A percentile compares a stretch with the other conserved stretches of the same genome.
Evolutionary conservation across 2,329 filamentous ascomycete species (phyloP).

Genomic region (Waltergamsia citrina): DNA sequence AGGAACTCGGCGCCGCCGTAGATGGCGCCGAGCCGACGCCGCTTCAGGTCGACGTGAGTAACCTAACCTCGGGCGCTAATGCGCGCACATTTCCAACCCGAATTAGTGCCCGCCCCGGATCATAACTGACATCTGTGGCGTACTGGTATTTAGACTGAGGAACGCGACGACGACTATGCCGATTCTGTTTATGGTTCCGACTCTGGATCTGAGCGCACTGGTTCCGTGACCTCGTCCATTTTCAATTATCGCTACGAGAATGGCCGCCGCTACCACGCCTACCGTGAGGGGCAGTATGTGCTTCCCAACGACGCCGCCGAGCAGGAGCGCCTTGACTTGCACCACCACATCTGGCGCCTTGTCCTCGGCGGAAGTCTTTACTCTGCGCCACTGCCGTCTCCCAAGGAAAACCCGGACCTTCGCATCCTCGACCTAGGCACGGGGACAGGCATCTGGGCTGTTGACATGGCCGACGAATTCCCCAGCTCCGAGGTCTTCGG

Average conservation of each 20-base stretch:
- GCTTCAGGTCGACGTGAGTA: constrained; percentile 1
- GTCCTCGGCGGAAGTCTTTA: constrained; percentile 23
- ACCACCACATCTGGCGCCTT: constrained; percentile 22
- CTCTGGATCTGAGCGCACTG: neutral
- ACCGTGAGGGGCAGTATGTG: constrained; percentile 20
- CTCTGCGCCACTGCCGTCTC: constrained; percentile 19
- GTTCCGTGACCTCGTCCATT: constrained; percentile 18
- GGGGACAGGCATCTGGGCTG: constrained; percentile 25
- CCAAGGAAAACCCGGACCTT: constrained; percentile 16
- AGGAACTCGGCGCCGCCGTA: neutral
- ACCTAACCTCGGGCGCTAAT: neutral
- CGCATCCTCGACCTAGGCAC: constrained; percentile 34
- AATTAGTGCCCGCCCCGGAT: too few species aligned
- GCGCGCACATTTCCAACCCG: too few species aligned
- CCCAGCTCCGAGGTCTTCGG: constrained; percentile 23
- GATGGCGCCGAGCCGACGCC: constrained; percentile 1
- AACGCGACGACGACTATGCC: neutral
- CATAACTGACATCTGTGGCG: too few species aligned
- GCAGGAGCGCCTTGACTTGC: constrained; percentile 27
- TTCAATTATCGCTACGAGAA: constrained; percentile 25
- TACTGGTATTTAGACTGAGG: too few species aligned
- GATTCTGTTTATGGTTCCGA: constrained; percentile 1
- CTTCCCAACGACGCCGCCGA: constrained; percentile 25
- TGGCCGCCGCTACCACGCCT: constrained; percentile 26
- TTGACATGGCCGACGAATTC: constrained; percentile 16